These are phyloP conservation scores for Diatrype stigma DNA, from an alignment of 2,329 filamentous ascomycete species.

Conservation along the genomic window DNA sequence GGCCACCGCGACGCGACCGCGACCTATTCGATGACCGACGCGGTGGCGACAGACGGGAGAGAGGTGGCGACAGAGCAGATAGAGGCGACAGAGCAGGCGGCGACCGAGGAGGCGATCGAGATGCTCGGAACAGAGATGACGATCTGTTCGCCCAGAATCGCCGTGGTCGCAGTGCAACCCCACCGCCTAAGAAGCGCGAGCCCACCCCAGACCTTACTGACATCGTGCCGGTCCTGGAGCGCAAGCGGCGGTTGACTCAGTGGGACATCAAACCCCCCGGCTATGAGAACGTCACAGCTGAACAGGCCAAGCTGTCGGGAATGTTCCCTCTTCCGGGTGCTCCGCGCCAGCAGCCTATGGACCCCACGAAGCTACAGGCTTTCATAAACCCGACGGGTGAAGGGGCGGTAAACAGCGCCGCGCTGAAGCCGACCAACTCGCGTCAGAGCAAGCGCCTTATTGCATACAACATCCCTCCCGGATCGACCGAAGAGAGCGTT, in stretches of 20 bases:
- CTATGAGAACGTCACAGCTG: slow-evolving; percentile 96
- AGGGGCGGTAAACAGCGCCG: slow-evolving; percentile 62
- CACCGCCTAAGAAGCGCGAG: slow-evolving; percentile 85
- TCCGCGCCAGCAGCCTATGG: slow-evolving; percentile 91
- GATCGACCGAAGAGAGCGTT: slow-evolving; percentile 70
- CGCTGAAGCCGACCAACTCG: slow-evolving; percentile 87
- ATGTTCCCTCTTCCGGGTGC: slow-evolving; percentile 98
- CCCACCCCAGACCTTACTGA: slow-evolving; percentile 93
- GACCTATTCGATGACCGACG: slow-evolving; percentile 62
- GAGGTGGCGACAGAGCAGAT: slow-evolving; percentile 38
- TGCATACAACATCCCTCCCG: slow-evolving; percentile 73
- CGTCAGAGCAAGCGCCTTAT: slow-evolving; percentile 92
- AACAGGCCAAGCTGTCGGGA: slow-evolving; percentile 96
- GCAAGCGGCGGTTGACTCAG: slow-evolving; percentile 90
- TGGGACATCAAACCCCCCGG: slow-evolving; percentile 99
- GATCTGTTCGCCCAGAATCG: slow-evolving; percentile 48
- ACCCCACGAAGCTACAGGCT: slow-evolving; percentile 86
- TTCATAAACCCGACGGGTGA: slow-evolving; percentile 89
- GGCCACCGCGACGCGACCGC: slow-evolving; percentile 53
- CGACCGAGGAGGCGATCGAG: slow-evolving; percentile 37
- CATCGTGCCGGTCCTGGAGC: slow-evolving; percentile 73
- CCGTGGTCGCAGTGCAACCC: slow-evolving; percentile 70
- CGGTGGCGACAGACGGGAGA: slow-evolving; percentile 36
- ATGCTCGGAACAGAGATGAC: slow-evolving; percentile 44
- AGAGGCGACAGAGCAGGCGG: too few relatives aligned